Base-by-base conservation (phyloP, 495 filamentous ascomycete species). In the Neurospora sp. region DNA sequence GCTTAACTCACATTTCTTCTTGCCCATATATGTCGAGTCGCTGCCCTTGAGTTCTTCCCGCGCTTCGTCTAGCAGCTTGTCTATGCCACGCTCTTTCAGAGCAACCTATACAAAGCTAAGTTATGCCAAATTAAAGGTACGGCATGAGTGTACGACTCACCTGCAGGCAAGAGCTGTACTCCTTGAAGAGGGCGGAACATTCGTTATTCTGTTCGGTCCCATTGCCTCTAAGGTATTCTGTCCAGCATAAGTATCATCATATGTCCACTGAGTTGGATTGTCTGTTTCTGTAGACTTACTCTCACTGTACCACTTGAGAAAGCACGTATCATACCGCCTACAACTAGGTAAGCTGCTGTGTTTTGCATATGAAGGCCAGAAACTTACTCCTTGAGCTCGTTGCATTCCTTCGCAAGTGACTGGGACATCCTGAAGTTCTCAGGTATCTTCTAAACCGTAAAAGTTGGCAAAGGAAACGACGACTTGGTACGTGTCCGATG, bases 261-360 rank as follows among this genome's bases (percentile, higher is more conserved):
- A 69, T 38, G 3, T n/a, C 6, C 35, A 10, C 1, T 1, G 11
- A 16, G 27, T 22, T 20, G 8, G 0, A 12, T 7, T 18, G 27
- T 59, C 22, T 31, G 53, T 35, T 66, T 37, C 16, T 38, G 48
- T 53, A 72, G 20, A 81, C 91, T 69, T 85, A 95, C 94, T 97
- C 81, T 97, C 94, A 77, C 93, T 97, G 81, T 97, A 97, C 94
- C 94, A 97, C 80, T 95, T 96, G 53, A 97, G 82, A 76, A 97
- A 97, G 82, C 94, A 97, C 68, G 89, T 92, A 78, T 97, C 94
- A 80, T 97, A 97, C 78, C 89, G 92, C 75, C 92, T 93, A 72
- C 27, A 9, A 42, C 10, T n/a, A 20, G 35, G 69, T 76, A 35
- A 81, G 70, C 11, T 74, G 35, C 20, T 7, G 31, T 37, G 11